Conservation (phyloP, 306 rosid genomes). For the Pterocarpus santalinus region DNA sequence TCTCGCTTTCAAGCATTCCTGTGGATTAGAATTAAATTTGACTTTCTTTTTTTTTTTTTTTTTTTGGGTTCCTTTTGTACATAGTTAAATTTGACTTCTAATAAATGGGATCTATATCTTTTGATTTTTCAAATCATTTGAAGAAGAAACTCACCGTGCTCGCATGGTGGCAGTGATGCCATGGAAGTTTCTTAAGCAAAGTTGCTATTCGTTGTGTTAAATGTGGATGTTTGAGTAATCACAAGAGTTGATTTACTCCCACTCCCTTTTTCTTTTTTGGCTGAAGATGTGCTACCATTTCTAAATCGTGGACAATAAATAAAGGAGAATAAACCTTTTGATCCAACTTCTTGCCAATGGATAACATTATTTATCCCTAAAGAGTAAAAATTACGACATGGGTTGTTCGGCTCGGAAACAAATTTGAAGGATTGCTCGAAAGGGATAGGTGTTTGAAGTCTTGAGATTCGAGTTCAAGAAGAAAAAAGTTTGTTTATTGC, state of each 20-base stretch:
- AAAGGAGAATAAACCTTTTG: background rate
- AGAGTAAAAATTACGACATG: background rate
- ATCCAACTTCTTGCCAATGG: background rate
- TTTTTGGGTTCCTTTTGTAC: too few species aligned
- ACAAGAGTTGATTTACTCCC: background rate
- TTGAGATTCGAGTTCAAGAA: background rate
- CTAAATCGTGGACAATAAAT: too few species aligned
- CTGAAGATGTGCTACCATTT: background rate
- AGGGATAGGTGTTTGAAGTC: background rate
- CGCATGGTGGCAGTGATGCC: background rate
- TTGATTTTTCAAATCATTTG: background rate
- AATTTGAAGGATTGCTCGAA: background rate
- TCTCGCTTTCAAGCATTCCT: background rate
- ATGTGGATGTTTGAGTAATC: background rate
- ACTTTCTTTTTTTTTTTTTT: too few species aligned
- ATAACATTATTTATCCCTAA: background rate
- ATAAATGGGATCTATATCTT: background rate
- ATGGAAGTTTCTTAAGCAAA: background rate
- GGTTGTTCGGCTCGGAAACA: background rate
- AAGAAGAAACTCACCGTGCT: background rate
- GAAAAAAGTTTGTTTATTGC: background rate
- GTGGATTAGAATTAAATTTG: background rate
- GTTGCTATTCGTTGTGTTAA: background rate
- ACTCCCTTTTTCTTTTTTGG: too few species aligned
- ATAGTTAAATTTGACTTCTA: background rate